A percentile compares a stretch with the other conserved stretches of the same genome.
phyloP scores from a whole-genome alignment of 441 rosid genomes.

The Bruguiera hainesii region DNA sequence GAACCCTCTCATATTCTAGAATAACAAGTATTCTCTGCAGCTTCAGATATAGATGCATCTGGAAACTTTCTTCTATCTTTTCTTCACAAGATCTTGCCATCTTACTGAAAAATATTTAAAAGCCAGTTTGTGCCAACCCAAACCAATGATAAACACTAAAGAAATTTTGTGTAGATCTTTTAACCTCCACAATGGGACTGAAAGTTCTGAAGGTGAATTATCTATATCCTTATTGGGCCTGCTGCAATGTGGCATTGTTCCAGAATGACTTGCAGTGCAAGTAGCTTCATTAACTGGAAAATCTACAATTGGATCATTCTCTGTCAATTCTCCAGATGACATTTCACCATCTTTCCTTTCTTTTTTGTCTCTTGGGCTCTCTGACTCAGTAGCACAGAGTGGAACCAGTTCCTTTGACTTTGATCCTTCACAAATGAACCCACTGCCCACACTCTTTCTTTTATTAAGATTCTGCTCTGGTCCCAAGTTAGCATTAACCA shows the following conservation, averaged over 20 bases:
- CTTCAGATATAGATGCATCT: background rate
- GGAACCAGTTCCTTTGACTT: constrained; percentile 29
- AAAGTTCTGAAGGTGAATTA: constrained; percentile 25
- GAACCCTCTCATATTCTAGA: background rate
- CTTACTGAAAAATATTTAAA: background rate
- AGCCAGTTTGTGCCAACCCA: too few species aligned
- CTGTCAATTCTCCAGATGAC: constrained; percentile 19
- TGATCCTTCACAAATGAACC: constrained; percentile 24
- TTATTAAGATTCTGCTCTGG: constrained; percentile 23
- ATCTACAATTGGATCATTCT: constrained; percentile 21
- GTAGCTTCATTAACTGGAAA: constrained; percentile 25
- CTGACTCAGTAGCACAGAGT: constrained; percentile 20
- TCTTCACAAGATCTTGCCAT: background rate
- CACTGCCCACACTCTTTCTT: constrained; percentile 16
- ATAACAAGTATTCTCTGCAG: background rate
- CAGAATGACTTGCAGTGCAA: constrained; percentile 24
- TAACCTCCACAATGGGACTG: constrained; percentile 36
- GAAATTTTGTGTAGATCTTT: constrained; percentile 14
- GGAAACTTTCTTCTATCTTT: background rate
- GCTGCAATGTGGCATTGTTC: constrained; percentile 21
- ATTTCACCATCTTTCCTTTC: constrained; percentile 26
- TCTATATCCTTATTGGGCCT: constrained; percentile 23
- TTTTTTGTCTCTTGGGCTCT: constrained; percentile 24
- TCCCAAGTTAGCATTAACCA: constrained; percentile 21
- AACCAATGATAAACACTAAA: background rate